Percentiles rank a stretch among this genome's conserved stretches.
These are phyloP conservation scores for Yamadazyma philogaea DNA, from an alignment of 805 yeast species.

Conservation along the genomic window DNA sequence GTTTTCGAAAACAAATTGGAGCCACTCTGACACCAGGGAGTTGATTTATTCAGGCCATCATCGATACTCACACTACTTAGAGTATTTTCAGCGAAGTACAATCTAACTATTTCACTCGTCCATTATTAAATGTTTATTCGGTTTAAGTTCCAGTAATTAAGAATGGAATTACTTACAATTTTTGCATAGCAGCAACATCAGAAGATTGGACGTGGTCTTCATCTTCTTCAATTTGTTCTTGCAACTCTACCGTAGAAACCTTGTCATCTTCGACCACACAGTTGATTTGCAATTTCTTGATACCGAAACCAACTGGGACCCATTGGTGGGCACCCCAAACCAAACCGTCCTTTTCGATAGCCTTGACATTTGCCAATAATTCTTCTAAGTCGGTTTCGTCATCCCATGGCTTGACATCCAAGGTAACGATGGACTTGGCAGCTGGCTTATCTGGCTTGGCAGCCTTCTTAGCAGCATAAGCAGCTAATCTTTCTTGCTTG, in stretches of 20 bases:
- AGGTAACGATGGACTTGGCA: slow-evolving; percentile 94
- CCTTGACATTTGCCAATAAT: slow-evolving; percentile 81
- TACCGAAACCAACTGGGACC: slow-evolving; percentile 98
- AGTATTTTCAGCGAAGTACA: not conserved
- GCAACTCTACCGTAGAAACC: slow-evolving; percentile 91
- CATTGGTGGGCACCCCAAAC: slow-evolving; percentile 97
- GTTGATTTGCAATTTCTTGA: slow-evolving; percentile 98
- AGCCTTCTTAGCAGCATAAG: slow-evolving; percentile 96
- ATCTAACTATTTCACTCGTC: not conserved
- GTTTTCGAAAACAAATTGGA: too few relatives aligned
- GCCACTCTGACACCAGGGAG: too few relatives aligned
- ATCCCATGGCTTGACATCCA: slow-evolving; percentile 99
- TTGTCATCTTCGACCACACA: slow-evolving; percentile 95
- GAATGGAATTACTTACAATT: slow-evolving; percentile 57
- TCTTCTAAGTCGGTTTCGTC: slow-evolving; percentile 96
- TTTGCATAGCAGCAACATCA: slow-evolving; percentile 97
- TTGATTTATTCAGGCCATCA: not conserved
- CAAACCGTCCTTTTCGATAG: slow-evolving; percentile 87
- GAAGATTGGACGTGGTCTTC: slow-evolving; percentile 99
- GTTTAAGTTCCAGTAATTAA: not conserved
- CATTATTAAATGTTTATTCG: slow-evolving; percentile 3
- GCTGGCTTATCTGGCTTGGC: slow-evolving; percentile 97
- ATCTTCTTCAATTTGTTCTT: slow-evolving; percentile 74
- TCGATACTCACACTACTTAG: not conserved
- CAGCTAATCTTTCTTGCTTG: slow-evolving; percentile 97